A percentile compares a stretch with the other conserved stretches of the same genome.
phyloP scores from a whole-genome alignment of 2,329 filamentous ascomycete species.

The Aspergillus hortae region DNA sequence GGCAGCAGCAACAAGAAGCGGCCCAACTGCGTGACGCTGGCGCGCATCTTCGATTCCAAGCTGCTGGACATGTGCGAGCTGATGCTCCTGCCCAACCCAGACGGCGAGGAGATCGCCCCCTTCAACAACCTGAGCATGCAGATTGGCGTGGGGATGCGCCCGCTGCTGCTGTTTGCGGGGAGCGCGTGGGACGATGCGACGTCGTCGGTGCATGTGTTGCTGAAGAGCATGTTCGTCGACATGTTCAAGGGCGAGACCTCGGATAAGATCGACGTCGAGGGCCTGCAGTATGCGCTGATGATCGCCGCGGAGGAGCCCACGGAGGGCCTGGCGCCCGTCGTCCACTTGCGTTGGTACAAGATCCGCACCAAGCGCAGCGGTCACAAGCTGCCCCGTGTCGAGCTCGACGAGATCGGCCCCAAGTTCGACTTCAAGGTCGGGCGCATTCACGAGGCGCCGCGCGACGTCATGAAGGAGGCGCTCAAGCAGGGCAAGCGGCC shows the following conservation, averaged over 20 bases:
- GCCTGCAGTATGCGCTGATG: conserved; percentile 84
- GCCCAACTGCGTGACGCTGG: conserved; percentile 81
- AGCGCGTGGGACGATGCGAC: conserved; percentile 81
- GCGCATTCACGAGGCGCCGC: conserved; percentile 73
- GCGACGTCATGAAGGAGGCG: conserved; percentile 79
- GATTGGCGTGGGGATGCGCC: conserved; percentile 75
- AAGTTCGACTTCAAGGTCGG: conserved; percentile 89
- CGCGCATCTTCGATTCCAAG: conserved; percentile 79
- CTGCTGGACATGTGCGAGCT: conserved; percentile 94
- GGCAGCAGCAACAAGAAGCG: conserved; percentile 88
- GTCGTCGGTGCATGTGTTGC: conserved; percentile 73
- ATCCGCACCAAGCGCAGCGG: conserved; percentile 83
- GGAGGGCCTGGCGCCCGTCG: conserved; percentile 38
- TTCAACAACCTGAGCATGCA: conserved; percentile 57
- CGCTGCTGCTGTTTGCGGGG: conserved; percentile 87
- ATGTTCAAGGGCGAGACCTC: conserved; percentile 82
- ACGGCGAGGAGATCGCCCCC: conserved; percentile 31
- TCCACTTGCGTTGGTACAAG: conserved; percentile 75
- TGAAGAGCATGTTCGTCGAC: conserved; percentile 84
- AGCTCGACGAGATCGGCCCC: conserved; percentile 93
- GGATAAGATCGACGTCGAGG: conserved; percentile 87
- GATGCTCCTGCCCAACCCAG: conserved; percentile 70
- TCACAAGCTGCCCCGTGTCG: conserved; percentile 81
- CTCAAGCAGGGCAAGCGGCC: conserved; percentile 76
- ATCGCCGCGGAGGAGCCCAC: conserved; percentile 68